Conservation (phyloP, 2,329 filamentous ascomycete species). For the Epichloe sibirici region DNA sequence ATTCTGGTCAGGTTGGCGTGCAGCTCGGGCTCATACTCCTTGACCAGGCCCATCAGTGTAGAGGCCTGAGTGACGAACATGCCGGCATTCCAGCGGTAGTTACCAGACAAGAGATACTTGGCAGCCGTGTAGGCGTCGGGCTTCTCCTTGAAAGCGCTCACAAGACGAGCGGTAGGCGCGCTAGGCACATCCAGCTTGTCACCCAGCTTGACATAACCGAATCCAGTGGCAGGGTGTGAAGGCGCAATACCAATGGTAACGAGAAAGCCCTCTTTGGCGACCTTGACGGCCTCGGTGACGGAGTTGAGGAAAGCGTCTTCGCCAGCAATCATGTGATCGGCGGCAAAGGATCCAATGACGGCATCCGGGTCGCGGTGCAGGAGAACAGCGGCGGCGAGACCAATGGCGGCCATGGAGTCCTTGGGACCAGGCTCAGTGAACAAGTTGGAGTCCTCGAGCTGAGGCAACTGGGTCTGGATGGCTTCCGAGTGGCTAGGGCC, state of each 20-base stretch:
- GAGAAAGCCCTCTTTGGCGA: constrained; percentile 15
- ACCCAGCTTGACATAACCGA: constrained; percentile 16
- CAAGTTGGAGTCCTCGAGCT: constrained; percentile 11
- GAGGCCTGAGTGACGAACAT: constrained; percentile 17
- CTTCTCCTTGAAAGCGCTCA: constrained; percentile 16
- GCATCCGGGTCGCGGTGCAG: constrained; percentile 13
- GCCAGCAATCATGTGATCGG: constrained; percentile 17
- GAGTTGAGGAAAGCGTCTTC: constrained; percentile 16
- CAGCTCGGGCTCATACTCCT: constrained; percentile 13
- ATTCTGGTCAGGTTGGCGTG: constrained; percentile 12
- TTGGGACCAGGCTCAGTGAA: constrained; percentile 17
- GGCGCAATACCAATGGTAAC: constrained; percentile 17
- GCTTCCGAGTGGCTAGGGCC: constrained; percentile 14
- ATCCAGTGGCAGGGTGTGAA: constrained; percentile 16
- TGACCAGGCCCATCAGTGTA: constrained; percentile 14
- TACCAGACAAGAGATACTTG: constrained; percentile 15
- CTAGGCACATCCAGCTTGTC: constrained; percentile 10
- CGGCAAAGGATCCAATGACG: constrained; percentile 15
- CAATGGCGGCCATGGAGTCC: constrained; percentile 17
- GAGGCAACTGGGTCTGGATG: constrained; percentile 13
- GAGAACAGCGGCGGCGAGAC: constrained; percentile 15
- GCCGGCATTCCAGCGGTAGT: constrained; percentile 17
- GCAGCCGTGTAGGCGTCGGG: constrained; percentile 15
- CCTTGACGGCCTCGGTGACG: constrained; percentile 15
- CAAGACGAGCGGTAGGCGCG: constrained; percentile 13